These are phyloP conservation scores for Phylloporus arenicola DNA, from an alignment of 768 basidiomycete species.

Conservation along the genomic window DNA sequence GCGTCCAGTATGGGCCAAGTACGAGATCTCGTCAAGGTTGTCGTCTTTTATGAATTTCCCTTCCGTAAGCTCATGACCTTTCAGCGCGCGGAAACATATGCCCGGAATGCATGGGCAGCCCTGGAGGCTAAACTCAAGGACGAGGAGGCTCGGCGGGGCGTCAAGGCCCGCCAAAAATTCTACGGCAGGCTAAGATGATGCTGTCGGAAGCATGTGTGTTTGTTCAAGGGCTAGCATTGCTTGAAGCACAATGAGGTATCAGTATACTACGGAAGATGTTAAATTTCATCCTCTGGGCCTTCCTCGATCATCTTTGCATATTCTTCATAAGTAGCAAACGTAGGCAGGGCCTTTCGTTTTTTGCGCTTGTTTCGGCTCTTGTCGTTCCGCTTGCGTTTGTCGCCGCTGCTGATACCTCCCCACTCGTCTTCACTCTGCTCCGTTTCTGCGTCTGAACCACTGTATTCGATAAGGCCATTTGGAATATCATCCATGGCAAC, in stretches of 20 bases:
- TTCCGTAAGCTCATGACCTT: conserved; percentile 25
- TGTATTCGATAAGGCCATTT: conserved; percentile 54
- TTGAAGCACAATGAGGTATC: background rate
- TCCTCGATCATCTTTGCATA: conserved; percentile 83
- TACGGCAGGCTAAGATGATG: conserved; percentile 20
- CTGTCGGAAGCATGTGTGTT: background rate
- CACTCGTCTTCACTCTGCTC: conserved; percentile 22
- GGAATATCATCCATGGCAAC: conserved; percentile 51
- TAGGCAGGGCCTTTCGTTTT: conserved; percentile 63
- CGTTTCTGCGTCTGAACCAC: conserved; percentile 43
- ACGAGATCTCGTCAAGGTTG: conserved; percentile 51
- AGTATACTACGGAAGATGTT: background rate
- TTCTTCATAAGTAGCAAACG: conserved; percentile 84
- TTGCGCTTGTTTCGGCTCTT: conserved; percentile 48
- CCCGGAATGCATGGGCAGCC: conserved; percentile 48
- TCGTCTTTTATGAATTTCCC: background rate
- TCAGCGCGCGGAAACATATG: conserved; percentile 68
- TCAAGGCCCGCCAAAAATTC: conserved; percentile 56
- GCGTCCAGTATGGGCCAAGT: conserved; percentile 48
- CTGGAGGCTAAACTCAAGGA: conserved; percentile 62
- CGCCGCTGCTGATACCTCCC: conserved; percentile 38
- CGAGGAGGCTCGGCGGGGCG: conserved; percentile 54
- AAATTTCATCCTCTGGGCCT: conserved; percentile 27
- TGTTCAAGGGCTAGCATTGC: background rate
- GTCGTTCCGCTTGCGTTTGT: conserved; percentile 51